Percentiles rank a stretch among this genome's conserved stretches.
These are phyloP conservation scores for Lipomyces spencermartinsiae DNA, from an alignment of 805 yeast genomes.

Conservation along the genomic window DNA sequence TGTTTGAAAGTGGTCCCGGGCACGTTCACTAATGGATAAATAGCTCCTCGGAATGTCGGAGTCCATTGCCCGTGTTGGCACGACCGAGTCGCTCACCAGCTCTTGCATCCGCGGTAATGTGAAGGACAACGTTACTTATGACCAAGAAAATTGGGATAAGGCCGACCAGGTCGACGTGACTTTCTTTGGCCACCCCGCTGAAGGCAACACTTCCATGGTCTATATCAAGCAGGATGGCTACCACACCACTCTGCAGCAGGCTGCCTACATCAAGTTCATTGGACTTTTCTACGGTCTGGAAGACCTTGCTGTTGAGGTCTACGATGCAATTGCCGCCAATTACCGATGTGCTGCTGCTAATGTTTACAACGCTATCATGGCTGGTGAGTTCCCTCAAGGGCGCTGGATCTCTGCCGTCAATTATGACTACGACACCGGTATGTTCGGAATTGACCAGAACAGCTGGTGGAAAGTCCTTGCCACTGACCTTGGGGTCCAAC, in stretches of 20 bases:
- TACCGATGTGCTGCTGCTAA: conserved; percentile 22
- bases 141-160: conserved; percentile 5
- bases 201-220: conserved; percentile 2
- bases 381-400: conserved; percentile 13
- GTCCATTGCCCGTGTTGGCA: conserved; percentile 21
- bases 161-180: conserved; percentile 21
- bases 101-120: conserved; percentile 26
- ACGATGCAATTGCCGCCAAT: conserved; percentile 21
- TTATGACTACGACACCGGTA: conserved; percentile 5
- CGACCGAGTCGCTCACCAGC: conserved; percentile 15
- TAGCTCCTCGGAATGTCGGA: conserved; percentile 25
- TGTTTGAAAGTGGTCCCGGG: no score
- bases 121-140: conserved; percentile 17
- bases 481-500: conserved; percentile 25
- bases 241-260: conserved; percentile 16
- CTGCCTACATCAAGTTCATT: conserved; percentile 23
- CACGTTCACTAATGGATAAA: no score
- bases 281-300: conserved; percentile 19
- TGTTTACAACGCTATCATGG: conserved; percentile 18
- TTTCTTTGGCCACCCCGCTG: conserved; percentile 12
- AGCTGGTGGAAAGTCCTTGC: conserved; percentile 17
- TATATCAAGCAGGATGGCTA: conserved; percentile 17
- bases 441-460: conserved; percentile 12
- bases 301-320: conserved; percentile 15
- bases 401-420: conserved; percentile 17